Conservation (phyloP, 2,329 filamentous ascomycete genomes). For the Aspergillus sp. region DNA sequence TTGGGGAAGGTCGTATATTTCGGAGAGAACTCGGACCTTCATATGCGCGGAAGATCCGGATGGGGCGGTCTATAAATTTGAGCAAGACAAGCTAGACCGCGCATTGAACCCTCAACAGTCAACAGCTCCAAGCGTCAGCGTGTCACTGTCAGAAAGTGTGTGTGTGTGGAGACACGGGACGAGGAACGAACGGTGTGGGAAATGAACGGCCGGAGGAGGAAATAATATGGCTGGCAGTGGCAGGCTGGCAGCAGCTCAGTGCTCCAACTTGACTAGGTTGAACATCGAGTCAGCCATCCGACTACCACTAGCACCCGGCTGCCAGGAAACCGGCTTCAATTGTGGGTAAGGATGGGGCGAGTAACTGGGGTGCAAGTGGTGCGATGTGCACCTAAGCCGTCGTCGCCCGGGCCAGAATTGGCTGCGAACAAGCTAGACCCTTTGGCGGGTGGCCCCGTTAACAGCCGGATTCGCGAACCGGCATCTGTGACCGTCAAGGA, state of each 20-base stretch:
- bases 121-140: not conserved
- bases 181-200: not conserved
- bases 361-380: not conserved
- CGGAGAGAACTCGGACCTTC: not conserved
- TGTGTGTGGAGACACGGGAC: not conserved
- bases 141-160: not conserved
- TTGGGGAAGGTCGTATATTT: not conserved
- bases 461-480: not conserved
- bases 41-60: not conserved
- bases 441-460: not conserved
- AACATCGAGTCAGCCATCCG: not conserved
- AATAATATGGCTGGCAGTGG: not conserved
- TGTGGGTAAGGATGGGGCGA: not conserved
- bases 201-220: not conserved
- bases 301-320: not conserved
- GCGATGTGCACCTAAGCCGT: not conserved
- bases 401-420: not conserved
- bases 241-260: no score
- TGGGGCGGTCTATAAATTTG: not conserved
- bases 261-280: not conserved
- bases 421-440: not conserved
- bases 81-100: not conserved
- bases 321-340: not conserved
- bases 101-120: not conserved
- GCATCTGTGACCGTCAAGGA: not conserved